phyloP scores from a whole-genome alignment of 257 asterid species.

The Solanum virginianum region DNA sequence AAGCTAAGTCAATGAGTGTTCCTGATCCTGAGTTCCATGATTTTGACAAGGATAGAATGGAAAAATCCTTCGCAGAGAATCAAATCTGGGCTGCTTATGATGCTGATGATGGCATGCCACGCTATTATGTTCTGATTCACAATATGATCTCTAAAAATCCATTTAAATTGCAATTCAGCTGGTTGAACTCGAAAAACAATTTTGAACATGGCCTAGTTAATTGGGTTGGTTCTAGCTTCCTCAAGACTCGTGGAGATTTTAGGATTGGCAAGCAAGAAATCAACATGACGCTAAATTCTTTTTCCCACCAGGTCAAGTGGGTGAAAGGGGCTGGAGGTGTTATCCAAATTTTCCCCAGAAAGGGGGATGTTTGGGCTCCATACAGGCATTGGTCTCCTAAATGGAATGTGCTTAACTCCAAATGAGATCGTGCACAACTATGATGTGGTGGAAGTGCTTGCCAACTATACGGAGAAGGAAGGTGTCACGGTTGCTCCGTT shows the following conservation, averaged over 20 bases:
- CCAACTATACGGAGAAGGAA: slow-evolving; percentile 27
- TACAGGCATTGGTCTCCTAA: slow-evolving; percentile 56
- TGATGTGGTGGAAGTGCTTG: slow-evolving; percentile 51
- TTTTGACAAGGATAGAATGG: slow-evolving; percentile 45
- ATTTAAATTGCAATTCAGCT: slow-evolving; percentile 37
- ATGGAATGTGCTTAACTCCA: slow-evolving; percentile 41
- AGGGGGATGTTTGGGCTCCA: slow-evolving; percentile 74
- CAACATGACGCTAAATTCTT: slow-evolving; percentile 19
- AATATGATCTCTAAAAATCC: slow-evolving; percentile 30
- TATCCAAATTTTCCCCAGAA: slow-evolving; percentile 36
- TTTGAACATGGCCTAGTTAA: slow-evolving; percentile 23
- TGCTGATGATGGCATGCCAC: slow-evolving; percentile 67
- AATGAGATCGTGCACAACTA: slow-evolving; percentile 38
- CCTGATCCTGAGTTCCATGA: slow-evolving; percentile 57
- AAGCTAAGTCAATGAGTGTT: slow-evolving; percentile 31
- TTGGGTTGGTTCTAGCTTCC: slow-evolving; percentile 40
- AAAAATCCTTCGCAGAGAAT: slow-evolving; percentile 28
- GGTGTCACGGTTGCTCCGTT: slow-evolving; percentile 43
- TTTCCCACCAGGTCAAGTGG: slow-evolving; percentile 59
- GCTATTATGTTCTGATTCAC: slow-evolving; percentile 41
- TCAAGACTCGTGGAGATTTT: slow-evolving; percentile 45
- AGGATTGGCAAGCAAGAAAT: slow-evolving; percentile 33
- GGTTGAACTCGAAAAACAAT: too few relatives aligned
- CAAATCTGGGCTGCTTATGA: slow-evolving; percentile 77
- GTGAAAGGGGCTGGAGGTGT: slow-evolving; percentile 37